Evolutionary conservation across 495 filamentous ascomycete genomes (phyloP), one percentile per base, ranked within the genome.

Genomic region (Penicillium parvum): DNA sequence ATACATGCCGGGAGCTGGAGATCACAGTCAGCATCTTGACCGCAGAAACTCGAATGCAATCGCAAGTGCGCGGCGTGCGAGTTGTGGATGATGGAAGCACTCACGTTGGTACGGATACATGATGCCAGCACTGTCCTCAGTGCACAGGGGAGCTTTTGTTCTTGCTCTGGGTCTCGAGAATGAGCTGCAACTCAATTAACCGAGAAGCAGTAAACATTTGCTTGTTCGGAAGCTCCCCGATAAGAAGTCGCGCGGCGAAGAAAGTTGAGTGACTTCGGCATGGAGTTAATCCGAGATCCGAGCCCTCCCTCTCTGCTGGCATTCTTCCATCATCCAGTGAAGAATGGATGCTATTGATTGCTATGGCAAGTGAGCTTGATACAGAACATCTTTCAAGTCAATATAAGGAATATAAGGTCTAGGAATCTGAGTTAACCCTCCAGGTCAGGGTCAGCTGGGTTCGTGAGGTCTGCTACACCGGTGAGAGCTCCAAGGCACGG

Each of bases 21-120:
- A 49, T 33, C 20, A 34, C 18, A 21, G 38, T 61, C 12, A 53
- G 59, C 16, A 40, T 41, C 8, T 32, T 17, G 11, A 20, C 18
- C 32, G 35, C 16, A 11, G 22, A 30, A 6, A 15, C 28, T 30
- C 4, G 23, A 11, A 32, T 40, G 26, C 16, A 22, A 12, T n/a
- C n/a, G n/a, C n/a, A n/a, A 29, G 15, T 10, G 19, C 7, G 14
- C 17, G 18, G 25, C 12, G 41, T 12, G 11, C 5, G 22, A 32
- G 15, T 22, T 22, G 11, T 26, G 23, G 19, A 14, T 30, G 41
- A 37, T 48, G 3, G 14, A 33, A 43, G 39, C n/a, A 34, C 76
- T 64, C 65, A 88, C 87, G 72, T 75, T 82, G 83, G 58, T 90
- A 91, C 22, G 78, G 81, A 67, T 88, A 91, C 66, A 89, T 83